These are phyloP conservation scores for Arctostaphylos glauca DNA, from an alignment of 148 eudicot genomes.

Conservation along the genomic window DNA sequence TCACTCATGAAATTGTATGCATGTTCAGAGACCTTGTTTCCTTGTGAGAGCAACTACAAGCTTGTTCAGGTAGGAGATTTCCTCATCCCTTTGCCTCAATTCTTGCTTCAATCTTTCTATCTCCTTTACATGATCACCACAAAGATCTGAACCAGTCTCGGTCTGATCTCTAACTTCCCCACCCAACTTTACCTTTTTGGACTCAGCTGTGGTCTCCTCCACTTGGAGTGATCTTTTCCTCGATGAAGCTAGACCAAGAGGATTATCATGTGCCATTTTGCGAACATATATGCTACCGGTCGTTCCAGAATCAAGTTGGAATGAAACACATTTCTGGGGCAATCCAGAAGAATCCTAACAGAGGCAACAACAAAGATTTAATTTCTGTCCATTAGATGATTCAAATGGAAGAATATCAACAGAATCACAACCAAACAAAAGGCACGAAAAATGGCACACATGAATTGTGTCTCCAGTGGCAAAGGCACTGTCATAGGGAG, in stretches of 20 bases:
- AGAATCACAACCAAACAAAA: neutral
- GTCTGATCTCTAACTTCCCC: constrained; percentile 22
- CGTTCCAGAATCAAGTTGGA: constrained; percentile 52
- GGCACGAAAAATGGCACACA: neutral
- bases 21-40: constrained; percentile 68
- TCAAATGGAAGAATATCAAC: constrained; percentile 4
- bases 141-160: constrained; percentile 9
- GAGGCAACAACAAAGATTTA: constrained; percentile 1
- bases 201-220: constrained; percentile 24
- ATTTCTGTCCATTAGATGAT: neutral
- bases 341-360: constrained; percentile 67
- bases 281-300: constrained; percentile 52
- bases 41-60: constrained; percentile 67
- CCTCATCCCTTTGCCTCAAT: constrained; percentile 56
- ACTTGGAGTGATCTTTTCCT: constrained; percentile 55
- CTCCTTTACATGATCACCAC: constrained; percentile 56
- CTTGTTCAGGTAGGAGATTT: constrained; percentile 68
- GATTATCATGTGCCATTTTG: constrained; percentile 43
- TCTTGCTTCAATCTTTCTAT: constrained; percentile 62
- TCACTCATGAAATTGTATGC: neutral
- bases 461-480: neutral
- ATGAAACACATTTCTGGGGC: constrained; percentile 48
- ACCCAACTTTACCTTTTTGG: constrained; percentile 54
- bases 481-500: neutral
- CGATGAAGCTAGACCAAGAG: constrained; percentile 25